phyloP scores from a whole-genome alignment of 768 basidiomycete species.

The Trametes cinnabarina region DNA sequence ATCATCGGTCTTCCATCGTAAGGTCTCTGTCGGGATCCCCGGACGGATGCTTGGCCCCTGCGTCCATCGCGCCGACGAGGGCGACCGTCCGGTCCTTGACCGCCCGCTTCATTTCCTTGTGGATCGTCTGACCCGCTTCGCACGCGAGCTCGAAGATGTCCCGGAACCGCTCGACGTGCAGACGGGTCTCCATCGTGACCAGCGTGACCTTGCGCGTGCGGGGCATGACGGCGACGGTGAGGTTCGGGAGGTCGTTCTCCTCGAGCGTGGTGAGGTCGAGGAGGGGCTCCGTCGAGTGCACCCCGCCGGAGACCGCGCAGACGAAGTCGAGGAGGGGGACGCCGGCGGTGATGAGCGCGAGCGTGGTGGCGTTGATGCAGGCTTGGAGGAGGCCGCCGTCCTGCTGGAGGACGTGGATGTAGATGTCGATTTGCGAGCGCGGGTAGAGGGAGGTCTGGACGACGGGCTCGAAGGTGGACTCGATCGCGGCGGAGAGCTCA shows the following conservation, averaged over 20 bases:
- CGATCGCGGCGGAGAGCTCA: slow-evolving; percentile 84
- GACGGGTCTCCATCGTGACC: slow-evolving; percentile 90
- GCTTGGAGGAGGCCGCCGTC: slow-evolving; percentile 79
- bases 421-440: slow-evolving; percentile 89
- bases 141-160: slow-evolving; percentile 80
- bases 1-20: slow-evolving; percentile 22
- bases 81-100: slow-evolving; percentile 60
- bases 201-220: slow-evolving; percentile 82
- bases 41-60: slow-evolving; percentile 36
- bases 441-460: slow-evolving; percentile 90
- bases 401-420: slow-evolving; percentile 88
- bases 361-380: slow-evolving; percentile 91
- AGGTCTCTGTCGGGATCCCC: slow-evolving; percentile 24
- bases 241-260: slow-evolving; percentile 85
- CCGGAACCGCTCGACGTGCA: slow-evolving; percentile 90
- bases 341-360: slow-evolving; percentile 87
- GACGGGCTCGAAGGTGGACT: slow-evolving; percentile 95
- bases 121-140: slow-evolving; percentile 74
- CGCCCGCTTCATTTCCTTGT: slow-evolving; percentile 78
- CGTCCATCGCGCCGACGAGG: slow-evolving; percentile 63
- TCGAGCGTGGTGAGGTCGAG: slow-evolving; percentile 88
- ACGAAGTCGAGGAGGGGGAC: slow-evolving; percentile 90
- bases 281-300: slow-evolving; percentile 76
- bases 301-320: slow-evolving; percentile 78
- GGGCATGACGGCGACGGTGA: slow-evolving; percentile 90